Evolutionary conservation across 2,329 filamentous ascomycete genomes (phyloP).

Genomic region (Talaromyces sp.): DNA sequence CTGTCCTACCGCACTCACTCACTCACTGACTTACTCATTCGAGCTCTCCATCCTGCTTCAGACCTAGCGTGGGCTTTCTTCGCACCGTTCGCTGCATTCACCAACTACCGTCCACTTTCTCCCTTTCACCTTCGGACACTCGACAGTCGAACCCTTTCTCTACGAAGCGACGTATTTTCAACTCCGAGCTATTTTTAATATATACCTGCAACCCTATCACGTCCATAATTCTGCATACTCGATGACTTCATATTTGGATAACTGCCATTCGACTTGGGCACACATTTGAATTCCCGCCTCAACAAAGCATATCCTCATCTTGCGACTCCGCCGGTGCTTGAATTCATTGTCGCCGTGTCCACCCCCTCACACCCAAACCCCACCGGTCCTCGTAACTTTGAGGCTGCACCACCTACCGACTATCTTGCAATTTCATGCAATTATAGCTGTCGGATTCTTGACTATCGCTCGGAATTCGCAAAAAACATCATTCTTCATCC

Average conservation of each 20-base stretch:
- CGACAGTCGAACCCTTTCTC: background rate
- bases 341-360: conserved; percentile 5
- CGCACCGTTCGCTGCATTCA: background rate
- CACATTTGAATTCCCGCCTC: conserved; percentile 7
- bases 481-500: background rate
- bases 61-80: background rate
- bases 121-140: background rate
- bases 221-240: background rate
- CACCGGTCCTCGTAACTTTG: conserved; percentile 10
- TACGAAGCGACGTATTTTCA: background rate
- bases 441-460: background rate
- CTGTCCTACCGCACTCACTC: background rate
- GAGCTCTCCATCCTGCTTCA: background rate
- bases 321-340: conserved; percentile 8
- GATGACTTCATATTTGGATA: conserved; percentile 7
- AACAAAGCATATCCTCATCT: background rate
- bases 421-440: background rate
- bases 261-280: conserved; percentile 7
- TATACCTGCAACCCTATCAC: background rate
- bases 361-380: conserved; percentile 12
- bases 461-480: background rate
- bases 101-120: background rate
- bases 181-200: background rate
- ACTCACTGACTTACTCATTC: background rate
- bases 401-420: background rate